These are phyloP conservation scores for Leishmania gerbilli DNA, from an alignment of 208 protist genomes.

Conservation along the genomic window DNA sequence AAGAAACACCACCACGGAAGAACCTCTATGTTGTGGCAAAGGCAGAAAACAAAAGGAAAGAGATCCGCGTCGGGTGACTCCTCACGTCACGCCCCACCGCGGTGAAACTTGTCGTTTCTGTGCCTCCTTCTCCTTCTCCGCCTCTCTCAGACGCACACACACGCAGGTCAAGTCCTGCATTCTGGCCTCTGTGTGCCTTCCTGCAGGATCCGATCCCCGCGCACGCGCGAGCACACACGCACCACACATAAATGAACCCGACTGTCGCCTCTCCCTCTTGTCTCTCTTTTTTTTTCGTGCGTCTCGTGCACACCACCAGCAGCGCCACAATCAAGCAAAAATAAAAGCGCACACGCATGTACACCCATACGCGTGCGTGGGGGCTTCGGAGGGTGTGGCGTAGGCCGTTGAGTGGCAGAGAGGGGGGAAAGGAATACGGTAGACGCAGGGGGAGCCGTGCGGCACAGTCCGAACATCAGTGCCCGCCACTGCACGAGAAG, in stretches of 20 bases:
- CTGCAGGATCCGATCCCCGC: neutral
- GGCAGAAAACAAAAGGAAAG: constrained; percentile 20
- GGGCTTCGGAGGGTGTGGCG: neutral
- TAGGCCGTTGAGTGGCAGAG: neutral
- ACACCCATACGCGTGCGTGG: neutral
- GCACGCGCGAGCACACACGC: neutral
- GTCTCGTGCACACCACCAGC: neutral
- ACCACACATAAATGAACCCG: neutral
- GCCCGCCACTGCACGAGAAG: neutral
- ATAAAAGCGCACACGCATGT: neutral
- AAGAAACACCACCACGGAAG: constrained; percentile 13
- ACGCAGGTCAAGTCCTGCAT: neutral
- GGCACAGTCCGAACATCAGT: neutral
- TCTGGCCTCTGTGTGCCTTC: neutral
- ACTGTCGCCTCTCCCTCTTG: neutral
- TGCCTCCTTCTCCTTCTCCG: neutral
- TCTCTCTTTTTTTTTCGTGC: neutral
- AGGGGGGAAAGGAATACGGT: neutral
- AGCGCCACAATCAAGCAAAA: neutral
- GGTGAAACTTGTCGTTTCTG: neutral
- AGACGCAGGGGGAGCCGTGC: neutral
- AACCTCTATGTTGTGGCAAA: constrained; percentile 4
- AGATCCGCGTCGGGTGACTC: neutral
- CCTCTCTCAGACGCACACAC: neutral
- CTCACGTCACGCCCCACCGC: neutral